Evolutionary conservation across 2,329 filamentous ascomycete genomes (phyloP), one percentile per base, ranked within the genome.

Genomic region (Rhytidhysteron rufulum): DNA sequence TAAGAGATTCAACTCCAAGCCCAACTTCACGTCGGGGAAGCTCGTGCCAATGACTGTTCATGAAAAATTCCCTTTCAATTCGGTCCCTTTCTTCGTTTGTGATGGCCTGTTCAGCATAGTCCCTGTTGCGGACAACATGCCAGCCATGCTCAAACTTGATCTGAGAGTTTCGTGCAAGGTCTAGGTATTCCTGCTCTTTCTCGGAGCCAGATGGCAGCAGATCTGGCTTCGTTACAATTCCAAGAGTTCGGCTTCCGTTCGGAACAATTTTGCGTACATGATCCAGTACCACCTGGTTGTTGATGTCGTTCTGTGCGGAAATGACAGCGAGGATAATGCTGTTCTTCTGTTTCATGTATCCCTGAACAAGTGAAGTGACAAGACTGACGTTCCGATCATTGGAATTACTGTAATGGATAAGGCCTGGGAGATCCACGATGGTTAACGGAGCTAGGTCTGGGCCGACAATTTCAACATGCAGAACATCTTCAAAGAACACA

Each of bases 181-280:
- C 41, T 27, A 66, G 40, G 27, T 63, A 72, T 0, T 49, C 56
- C 1, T 41, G 46, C 39, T 75, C 69, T 4, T 62, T 61, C 1
- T 57, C 53, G 0, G 63, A 68, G 0, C 58, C 65, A 0, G 53
- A 20, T 0, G 47, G 49, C 1, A 72, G 54, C 1, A 60, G 48
- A 42, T 79, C 75, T 0, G 72, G 71, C 47, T 78, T 79, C 0
- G 75, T 80, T 31, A 80, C 68, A 40, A 80, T 69, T 0, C 75
- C 73, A 0, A 79, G 54, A 0, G 75, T 79, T 2, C 76, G 68
- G 2, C 57, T 47, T 8, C 63, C 60, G 0, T 60, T 43, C 1
- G 63, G 65, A 48, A 79, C 74, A 22, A 76, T 68, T 30, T 58
- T 46, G 18, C 65, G 58, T 1, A 68, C 68, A 13, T 69, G 72